Evolutionary conservation across 2,329 filamentous ascomycete genomes (phyloP).

Genomic region (Paracamarosporium sp.): DNA sequence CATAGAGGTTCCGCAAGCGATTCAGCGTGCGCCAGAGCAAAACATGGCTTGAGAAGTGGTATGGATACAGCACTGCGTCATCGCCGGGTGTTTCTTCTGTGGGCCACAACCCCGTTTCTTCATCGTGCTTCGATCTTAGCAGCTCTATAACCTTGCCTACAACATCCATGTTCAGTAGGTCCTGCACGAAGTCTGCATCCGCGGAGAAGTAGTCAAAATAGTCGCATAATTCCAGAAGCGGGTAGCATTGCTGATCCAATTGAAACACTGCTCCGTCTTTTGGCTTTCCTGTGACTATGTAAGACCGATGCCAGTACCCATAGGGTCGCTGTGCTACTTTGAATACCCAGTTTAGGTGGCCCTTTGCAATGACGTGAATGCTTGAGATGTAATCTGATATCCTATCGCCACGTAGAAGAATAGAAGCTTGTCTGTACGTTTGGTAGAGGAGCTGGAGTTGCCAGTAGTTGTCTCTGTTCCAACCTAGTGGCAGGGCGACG

Average conservation of each 20-base stretch:
- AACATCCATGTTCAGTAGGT: not conserved
- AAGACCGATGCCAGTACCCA: conserved; percentile 20
- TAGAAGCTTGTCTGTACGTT: not conserved
- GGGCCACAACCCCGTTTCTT: conserved; percentile 8
- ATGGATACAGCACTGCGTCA: conserved; percentile 16
- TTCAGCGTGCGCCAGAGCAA: conserved; percentile 15
- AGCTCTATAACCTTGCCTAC: conserved; percentile 4
- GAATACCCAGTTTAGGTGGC: conserved; percentile 16
- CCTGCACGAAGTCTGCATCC: conserved; percentile 5
- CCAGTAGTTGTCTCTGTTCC: conserved; percentile 22
- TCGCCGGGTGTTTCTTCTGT: conserved; percentile 19
- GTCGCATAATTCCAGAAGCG: conserved; percentile 16
- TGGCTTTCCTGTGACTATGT: conserved; percentile 14
- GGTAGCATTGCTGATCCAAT: conserved; percentile 18
- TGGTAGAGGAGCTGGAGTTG: conserved; percentile 15
- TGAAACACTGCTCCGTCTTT: conserved; percentile 18
- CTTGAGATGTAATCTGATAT: not conserved
- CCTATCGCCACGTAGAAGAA: not conserved
- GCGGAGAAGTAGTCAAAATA: conserved; percentile 12
- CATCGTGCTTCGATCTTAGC: conserved; percentile 10
- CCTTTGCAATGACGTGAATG: conserved; percentile 5
- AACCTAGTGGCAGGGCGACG: conserved; percentile 18
- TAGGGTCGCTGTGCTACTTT: conserved; percentile 12
- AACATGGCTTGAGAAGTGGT: conserved; percentile 17
- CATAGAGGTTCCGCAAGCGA: conserved; percentile 5